Evolutionary conservation across 73 alveolate species (phyloP), one percentile per base, ranked within the genome.

Genomic region (Paramecium pentaurelia): DNA sequence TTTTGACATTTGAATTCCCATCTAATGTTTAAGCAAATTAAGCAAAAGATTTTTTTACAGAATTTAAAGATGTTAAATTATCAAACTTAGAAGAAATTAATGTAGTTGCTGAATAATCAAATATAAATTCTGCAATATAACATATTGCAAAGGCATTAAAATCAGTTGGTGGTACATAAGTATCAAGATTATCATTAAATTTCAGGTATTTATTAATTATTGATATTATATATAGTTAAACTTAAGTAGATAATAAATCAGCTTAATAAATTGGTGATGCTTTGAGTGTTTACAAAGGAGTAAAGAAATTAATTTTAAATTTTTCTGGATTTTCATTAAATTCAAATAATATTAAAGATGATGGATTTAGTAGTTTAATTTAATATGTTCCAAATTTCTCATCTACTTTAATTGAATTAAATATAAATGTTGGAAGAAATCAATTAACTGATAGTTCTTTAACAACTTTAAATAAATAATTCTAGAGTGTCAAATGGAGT

Each of bases 351-450:
- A 73, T 73, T 12, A 73, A 73, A 9, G 87, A 73, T 37, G 60
- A 73, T 34, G 87, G 87, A 73, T 73, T 73, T 7, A 44, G 9
- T 16, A 68, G 87, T 37, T 40, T 73, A n/a, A 40, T 73, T 9
- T 20, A 73, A 34, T 38, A 73, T 73, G 42, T 73, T 38, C 60
- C 87, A 14, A 73, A 73, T 37, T 73, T 73, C 38, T 20, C 60
- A 11, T 20, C 40, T 37, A 30, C 87, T 30, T 40, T 73, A 37
- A 44, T 73, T 34, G 60, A 73, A 37, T 38, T 73, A 37, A 73
- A 9, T 34, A 9, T 73, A 5, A 73, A 73, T 73, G 87, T 73
- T 73, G 87, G 60, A 30, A 73, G 87, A 73, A 73, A 73, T 73
- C 36, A 32, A 37, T 37, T 73, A 1, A 73, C 60, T 73, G 87